Percentiles rank a stretch among this genome's conserved stretches.
Conservation (phyloP, 2,329 filamentous ascomycete genomes). For the Aspergillus transmontanensis region DNA sequence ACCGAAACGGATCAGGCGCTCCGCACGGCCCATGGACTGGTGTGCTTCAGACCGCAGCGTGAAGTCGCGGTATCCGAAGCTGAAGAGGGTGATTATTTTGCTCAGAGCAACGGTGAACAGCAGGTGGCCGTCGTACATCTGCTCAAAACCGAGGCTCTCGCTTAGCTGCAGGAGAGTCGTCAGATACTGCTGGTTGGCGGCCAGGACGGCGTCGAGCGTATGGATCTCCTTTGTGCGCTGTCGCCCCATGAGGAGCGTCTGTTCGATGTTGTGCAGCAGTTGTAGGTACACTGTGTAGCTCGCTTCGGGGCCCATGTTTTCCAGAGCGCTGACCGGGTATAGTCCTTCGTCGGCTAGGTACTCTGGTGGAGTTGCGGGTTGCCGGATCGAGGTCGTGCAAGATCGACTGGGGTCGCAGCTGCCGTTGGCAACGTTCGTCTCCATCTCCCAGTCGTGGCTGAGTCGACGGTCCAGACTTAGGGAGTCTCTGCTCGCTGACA, state of each 20-base stretch:
- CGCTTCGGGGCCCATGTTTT: background rate
- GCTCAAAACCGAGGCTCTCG: constrained; percentile 5
- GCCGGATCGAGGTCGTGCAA: constrained; percentile 3
- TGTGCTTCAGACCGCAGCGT: constrained; percentile 9
- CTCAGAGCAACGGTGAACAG: constrained; percentile 19
- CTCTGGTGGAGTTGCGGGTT: constrained; percentile 6
- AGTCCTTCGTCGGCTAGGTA: background rate
- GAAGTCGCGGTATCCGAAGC: constrained; percentile 14
- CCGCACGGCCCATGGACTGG: constrained; percentile 1
- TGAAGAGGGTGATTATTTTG: constrained; percentile 15
- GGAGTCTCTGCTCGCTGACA: background rate
- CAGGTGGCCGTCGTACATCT: constrained; percentile 13
- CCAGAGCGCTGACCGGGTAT: background rate
- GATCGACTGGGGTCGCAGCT: constrained; percentile 1
- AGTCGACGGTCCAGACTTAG: constrained; percentile 1
- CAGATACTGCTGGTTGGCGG: constrained; percentile 15
- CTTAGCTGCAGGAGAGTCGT: constrained; percentile 13
- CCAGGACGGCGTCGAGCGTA: constrained; percentile 14
- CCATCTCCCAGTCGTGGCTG: constrained; percentile 15
- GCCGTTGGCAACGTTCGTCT: constrained; percentile 7
- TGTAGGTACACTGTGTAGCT: constrained; percentile 11
- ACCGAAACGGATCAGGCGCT: constrained; percentile 14
- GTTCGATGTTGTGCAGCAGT: constrained; percentile 17
- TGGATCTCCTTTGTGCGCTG: background rate
- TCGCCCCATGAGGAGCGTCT: constrained; percentile 9